Base-by-base conservation (phyloP, 2,329 filamentous ascomycete species). In the Colletotrichum sp. region DNA sequence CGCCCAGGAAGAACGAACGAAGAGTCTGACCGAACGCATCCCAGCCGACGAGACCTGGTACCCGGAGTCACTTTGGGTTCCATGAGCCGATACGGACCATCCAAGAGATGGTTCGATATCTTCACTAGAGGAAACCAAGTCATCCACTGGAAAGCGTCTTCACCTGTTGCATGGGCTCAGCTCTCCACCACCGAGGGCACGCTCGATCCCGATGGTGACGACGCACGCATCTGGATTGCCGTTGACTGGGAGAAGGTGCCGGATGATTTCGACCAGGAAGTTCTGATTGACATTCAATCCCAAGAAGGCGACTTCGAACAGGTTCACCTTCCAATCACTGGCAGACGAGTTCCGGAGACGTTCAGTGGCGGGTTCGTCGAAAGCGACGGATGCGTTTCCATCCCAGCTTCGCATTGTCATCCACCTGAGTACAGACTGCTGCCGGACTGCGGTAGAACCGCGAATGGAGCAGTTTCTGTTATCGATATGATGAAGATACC, bases 11-110 rank as follows among this genome's bases (percentile, higher is more conserved):
- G 82, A 36, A 83, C 87, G 21, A 89, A 87, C 71, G 91, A 92
- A 77, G 91, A 90, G 21, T 88, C 89, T 3, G 86, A 92, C 10
- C 86, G 81, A 79, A 89, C 81, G 74, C 88, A 80, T 84, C 89
- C 80, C 67, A 88, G 78, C 67, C 83, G 77, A 48, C 81, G 78
- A 15, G 82, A 81, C 73, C 82, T 87, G 15, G 77, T 81, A 13
- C 71, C 78, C 1, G 80, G 81, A 2, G 77, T 82, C 16, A 82
- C 81, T 10, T 74, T 85, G 1, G 83, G 83, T 0, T 79, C 78
- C 0, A 78, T 85, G 6, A 83, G 82, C 0, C 83, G 82, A 0
- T 83, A 82, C 7, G 83, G 84, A 0, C 80, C 84, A 0, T 68
- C 76, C 4, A 80, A 79, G 2, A 81, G 83, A 4, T 83, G 82